Percentiles rank a stretch among this genome's conserved stretches.
Evolutionary conservation across 2,329 filamentous ascomycete species (phyloP).

Genomic region (Dactylonectria estremocensis): DNA sequence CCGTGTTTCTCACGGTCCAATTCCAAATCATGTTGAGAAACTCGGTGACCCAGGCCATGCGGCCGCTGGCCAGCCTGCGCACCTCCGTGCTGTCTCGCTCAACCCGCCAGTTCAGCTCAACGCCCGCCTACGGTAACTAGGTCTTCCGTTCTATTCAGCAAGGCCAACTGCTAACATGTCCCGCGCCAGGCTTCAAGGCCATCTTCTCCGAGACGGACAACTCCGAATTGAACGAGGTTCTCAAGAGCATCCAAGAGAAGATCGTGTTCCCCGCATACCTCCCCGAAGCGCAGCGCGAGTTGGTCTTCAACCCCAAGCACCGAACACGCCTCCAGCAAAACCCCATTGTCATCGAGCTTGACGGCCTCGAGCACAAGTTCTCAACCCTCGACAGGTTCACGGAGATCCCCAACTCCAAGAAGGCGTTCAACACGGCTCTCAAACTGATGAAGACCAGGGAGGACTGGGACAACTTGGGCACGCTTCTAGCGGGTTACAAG

Average conservation of each 20-base stretch:
- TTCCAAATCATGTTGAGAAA: conserved; percentile 37
- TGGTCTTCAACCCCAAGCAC: conserved; percentile 65
- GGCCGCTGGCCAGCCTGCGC: conserved; percentile 43
- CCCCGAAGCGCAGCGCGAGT: conserved; percentile 65
- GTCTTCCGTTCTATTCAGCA: neutral
- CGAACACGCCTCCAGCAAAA: conserved; percentile 66
- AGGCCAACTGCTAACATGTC: conserved; percentile 31
- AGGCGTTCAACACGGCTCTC: conserved; percentile 57
- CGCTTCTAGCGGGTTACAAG: conserved; percentile 66
- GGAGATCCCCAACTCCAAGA: conserved; percentile 61
- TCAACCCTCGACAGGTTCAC: conserved; percentile 59
- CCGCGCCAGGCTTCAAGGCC: conserved; percentile 50
- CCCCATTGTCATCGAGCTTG: conserved; percentile 72
- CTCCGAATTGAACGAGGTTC: conserved; percentile 66
- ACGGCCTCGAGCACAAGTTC: conserved; percentile 69
- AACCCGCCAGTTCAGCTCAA: conserved; percentile 50
- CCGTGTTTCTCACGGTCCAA: conserved; percentile 18
- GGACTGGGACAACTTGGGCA: conserved; percentile 68
- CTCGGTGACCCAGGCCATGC: conserved; percentile 45
- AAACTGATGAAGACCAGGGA: conserved; percentile 61
- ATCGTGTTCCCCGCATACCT: conserved; percentile 76
- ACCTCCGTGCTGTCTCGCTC: conserved; percentile 27
- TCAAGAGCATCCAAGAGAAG: conserved; percentile 69
- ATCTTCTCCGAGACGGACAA: conserved; percentile 69
- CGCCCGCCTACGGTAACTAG: conserved; percentile 49